Percentiles rank a stretch among this genome's conserved stretches.
Evolutionary conservation across 805 yeast species (phyloP).

Genomic region (Sungouiella blattae): DNA sequence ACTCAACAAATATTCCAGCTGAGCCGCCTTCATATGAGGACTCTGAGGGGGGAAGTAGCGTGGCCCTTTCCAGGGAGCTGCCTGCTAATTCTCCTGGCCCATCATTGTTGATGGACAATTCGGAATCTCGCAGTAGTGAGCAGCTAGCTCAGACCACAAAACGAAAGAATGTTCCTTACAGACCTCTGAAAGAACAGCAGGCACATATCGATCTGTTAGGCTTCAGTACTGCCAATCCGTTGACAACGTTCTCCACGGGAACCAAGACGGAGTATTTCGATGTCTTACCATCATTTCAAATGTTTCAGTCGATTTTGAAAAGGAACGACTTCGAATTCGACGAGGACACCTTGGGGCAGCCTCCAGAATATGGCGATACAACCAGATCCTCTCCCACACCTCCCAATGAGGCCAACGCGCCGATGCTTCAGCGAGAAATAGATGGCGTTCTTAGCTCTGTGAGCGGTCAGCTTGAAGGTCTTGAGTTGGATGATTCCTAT

Average conservation of each 20-base stretch:
- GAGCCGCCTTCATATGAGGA: slow-evolving; percentile 23
- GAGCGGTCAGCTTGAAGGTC: slow-evolving; percentile 5
- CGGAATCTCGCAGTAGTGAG: slow-evolving; percentile 1
- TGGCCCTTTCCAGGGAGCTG: neutral
- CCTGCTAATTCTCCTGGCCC: no score
- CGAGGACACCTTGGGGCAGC: slow-evolving; percentile 28
- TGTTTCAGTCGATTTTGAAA: slow-evolving; percentile 53
- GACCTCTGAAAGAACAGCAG: slow-evolving; percentile 34
- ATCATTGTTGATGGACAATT: no score
- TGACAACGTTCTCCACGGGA: slow-evolving; percentile 11
- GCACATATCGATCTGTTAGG: slow-evolving; percentile 27
- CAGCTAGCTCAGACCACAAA: neutral
- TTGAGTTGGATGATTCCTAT: slow-evolving; percentile 4
- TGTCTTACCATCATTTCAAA: slow-evolving; percentile 64
- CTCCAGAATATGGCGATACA: slow-evolving; percentile 38
- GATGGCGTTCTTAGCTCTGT: slow-evolving; percentile 9
- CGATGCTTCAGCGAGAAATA: slow-evolving; percentile 1
- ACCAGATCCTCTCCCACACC: slow-evolving; percentile 27
- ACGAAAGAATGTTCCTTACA: slow-evolving; percentile 27
- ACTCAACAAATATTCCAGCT: slow-evolving; percentile 8
- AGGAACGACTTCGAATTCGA: slow-evolving; percentile 38
- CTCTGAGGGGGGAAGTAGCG: slow-evolving; percentile 5
- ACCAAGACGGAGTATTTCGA: slow-evolving; percentile 38
- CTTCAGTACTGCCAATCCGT: slow-evolving; percentile 1
- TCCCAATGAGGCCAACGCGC: slow-evolving; percentile 9